A percentile compares a stretch with the other conserved stretches of the same genome.
Evolutionary conservation across 2,329 filamentous ascomycete species (phyloP).

Genomic region (Colletotrichum salicis): DNA sequence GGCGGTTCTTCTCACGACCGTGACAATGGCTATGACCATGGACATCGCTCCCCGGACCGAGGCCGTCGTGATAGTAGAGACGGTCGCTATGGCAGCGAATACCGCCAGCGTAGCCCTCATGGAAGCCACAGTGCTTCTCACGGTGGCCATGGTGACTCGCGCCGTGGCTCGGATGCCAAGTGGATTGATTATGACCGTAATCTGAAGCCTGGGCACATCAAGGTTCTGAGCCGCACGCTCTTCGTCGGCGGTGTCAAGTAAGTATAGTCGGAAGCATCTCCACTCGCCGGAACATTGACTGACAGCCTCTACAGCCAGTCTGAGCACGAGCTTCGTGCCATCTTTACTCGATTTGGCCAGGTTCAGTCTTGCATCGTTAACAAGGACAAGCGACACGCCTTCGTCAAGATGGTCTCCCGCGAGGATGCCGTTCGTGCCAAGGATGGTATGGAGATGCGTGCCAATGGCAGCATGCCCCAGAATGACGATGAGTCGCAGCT

Average conservation of each 20-base stretch:
- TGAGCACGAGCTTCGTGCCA: constrained; percentile 81
- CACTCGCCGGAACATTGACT: constrained; percentile 33
- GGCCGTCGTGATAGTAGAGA: constrained; percentile 66
- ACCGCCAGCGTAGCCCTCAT: constrained; percentile 88
- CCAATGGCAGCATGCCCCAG: constrained; percentile 50
- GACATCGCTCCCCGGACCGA: constrained; percentile 73
- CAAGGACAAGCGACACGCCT: constrained; percentile 96
- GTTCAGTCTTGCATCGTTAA: constrained; percentile 99
- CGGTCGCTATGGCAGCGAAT: constrained; percentile 71
- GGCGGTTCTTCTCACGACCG: constrained; percentile 71
- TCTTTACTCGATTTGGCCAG: constrained; percentile 84
- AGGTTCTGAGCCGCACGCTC: constrained; percentile 92
- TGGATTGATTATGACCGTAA: constrained; percentile 82
- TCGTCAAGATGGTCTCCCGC: constrained; percentile 97
- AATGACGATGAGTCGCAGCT: constrained; percentile 48
- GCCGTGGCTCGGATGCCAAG: constrained; percentile 60
- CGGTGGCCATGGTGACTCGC: constrained; percentile 64
- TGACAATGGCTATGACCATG: constrained; percentile 79
- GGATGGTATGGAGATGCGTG: constrained; percentile 84
- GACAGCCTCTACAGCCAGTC: constrained; percentile 65
- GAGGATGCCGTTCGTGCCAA: constrained; percentile 86
- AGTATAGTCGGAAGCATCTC: constrained; percentile 50
- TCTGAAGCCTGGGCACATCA: constrained; percentile 82
- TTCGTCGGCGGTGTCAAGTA: constrained; percentile 96
- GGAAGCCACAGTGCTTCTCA: constrained; percentile 64